Evolutionary conservation across 352 stramenopile species (phyloP).

Genomic region (Phytophthora megakarya): DNA sequence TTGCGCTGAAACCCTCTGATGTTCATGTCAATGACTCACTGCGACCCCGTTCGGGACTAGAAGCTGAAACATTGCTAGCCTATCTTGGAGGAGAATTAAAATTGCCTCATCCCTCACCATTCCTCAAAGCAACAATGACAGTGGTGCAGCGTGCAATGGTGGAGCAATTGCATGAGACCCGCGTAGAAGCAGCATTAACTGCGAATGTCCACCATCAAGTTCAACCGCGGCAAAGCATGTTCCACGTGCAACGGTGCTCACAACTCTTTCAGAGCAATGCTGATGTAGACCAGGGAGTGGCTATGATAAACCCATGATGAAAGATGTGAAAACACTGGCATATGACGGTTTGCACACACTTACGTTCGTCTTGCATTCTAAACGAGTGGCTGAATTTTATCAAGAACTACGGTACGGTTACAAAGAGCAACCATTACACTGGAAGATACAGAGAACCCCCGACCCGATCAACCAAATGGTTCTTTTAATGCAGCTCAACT

Average conservation of each 20-base stretch:
- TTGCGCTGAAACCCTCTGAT: too few species aligned
- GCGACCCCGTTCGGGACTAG: neutral
- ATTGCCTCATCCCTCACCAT: neutral
- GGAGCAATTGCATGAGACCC: conserved; percentile 8
- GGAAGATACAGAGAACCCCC: too few species aligned
- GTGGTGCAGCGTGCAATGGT: conserved; percentile 1
- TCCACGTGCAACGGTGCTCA: neutral
- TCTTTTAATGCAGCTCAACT: too few species aligned
- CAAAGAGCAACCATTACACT: too few species aligned
- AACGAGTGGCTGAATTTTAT: too few species aligned
- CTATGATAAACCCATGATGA: too few species aligned
- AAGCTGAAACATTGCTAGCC: neutral
- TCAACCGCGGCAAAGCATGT: neutral
- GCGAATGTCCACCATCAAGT: neutral
- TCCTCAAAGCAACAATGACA: conserved; percentile 2
- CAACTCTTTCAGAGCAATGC: neutral
- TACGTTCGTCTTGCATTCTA: too few species aligned
- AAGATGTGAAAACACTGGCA: too few species aligned
- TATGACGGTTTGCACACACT: too few species aligned
- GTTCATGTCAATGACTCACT: neutral
- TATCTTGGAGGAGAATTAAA: conserved; percentile 2
- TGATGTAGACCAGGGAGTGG: neutral
- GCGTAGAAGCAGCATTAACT: neutral
- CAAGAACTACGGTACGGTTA: too few species aligned
- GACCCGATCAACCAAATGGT: too few species aligned